Evolutionary conservation across 768 basidiomycete species (phyloP), one percentile per base, ranked within the genome.

Genomic region (Macrolepiota dolichaula): DNA sequence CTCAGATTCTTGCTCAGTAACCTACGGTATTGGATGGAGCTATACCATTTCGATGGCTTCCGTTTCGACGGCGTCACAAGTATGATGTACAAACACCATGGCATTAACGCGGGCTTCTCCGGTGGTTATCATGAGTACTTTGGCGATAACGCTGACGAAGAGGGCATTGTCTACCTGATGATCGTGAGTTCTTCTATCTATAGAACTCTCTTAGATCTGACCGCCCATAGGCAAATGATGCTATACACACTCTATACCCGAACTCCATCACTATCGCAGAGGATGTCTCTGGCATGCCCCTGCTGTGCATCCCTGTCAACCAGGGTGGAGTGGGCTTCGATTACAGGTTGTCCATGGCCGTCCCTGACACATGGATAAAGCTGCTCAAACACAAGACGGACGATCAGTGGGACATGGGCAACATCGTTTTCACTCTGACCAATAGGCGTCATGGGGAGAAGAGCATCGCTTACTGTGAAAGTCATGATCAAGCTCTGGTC

Each of bases 341-440:
- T 76, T 99, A 98, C 74, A 90, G 97, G 35, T 79, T 99, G 50
- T 94, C 94, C 29, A 99, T 98, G 97, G 97, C 97, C 22, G 84
- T 99, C 55, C 97, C 97, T 1, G 97, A 99, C 74, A 98, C 96
- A 95, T 99, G 95, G 94, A 99, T 99, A 80, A 98, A 99, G 75
- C 80, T 98, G 27, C 84, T 98, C 66, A 99, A 98, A 72, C 97
- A 99, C 76, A 85, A 85, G 70, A 64, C 74, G 2, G 97, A 99
- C 71, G 84, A 89, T 63, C 83, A 88, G 44, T 99, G 97, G 97
- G 82, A 96, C 52, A 79, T 99, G 67, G 85, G 79, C 52, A 83
- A 89, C 71, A 95, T 98, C 62, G 88, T 90, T 17, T 89, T 90
- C 70, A 98, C 94, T 1, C 76, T 99, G 63, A 94, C 84, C 22